phyloP scores from a whole-genome alignment of 306 rosid genomes.

The Ceratonia siliqua region DNA sequence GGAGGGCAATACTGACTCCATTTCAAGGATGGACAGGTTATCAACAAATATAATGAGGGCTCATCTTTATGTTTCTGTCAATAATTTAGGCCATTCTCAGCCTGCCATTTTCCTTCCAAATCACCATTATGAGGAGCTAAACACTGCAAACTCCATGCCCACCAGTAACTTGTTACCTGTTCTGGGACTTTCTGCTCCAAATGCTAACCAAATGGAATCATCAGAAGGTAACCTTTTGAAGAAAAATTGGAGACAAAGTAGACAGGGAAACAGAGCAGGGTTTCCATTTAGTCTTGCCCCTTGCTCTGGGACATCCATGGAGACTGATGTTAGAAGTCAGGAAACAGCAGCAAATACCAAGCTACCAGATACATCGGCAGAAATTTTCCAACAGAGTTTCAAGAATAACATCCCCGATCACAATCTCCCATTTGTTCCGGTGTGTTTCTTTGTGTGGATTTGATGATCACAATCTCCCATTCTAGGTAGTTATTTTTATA shows the following conservation, averaged over 20 bases:
- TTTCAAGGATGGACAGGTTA: conserved; percentile 60
- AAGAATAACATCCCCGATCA: conserved; percentile 61
- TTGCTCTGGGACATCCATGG: conserved; percentile 56
- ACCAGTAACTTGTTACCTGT: conserved; percentile 73
- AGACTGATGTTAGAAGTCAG: conserved; percentile 55
- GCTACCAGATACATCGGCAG: conserved; percentile 52
- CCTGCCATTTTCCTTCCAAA: conserved; percentile 63
- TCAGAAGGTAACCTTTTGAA: conserved; percentile 62
- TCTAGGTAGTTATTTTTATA: background rate
- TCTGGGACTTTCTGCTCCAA: conserved; percentile 95
- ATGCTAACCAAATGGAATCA: conserved; percentile 66
- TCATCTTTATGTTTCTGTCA: conserved; percentile 56
- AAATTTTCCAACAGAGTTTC: conserved; percentile 54
- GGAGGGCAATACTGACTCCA: conserved; percentile 47
- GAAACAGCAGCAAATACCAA: conserved; percentile 52
- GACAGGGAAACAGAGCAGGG: conserved; percentile 70
- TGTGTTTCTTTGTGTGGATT: background rate
- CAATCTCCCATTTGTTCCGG: conserved; percentile 63
- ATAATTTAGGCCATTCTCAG: conserved; percentile 51
- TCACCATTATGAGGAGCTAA: conserved; percentile 52
- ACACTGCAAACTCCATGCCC: conserved; percentile 43
- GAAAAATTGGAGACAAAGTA: conserved; percentile 62
- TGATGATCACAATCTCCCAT: background rate
- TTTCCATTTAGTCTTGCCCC: conserved; percentile 92
- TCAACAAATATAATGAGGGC: conserved; percentile 52